Percentiles rank a stretch among this genome's conserved stretches.
phyloP scores from a whole-genome alignment of 768 basidiomycete species.

The Tricholoma furcatifolium region DNA sequence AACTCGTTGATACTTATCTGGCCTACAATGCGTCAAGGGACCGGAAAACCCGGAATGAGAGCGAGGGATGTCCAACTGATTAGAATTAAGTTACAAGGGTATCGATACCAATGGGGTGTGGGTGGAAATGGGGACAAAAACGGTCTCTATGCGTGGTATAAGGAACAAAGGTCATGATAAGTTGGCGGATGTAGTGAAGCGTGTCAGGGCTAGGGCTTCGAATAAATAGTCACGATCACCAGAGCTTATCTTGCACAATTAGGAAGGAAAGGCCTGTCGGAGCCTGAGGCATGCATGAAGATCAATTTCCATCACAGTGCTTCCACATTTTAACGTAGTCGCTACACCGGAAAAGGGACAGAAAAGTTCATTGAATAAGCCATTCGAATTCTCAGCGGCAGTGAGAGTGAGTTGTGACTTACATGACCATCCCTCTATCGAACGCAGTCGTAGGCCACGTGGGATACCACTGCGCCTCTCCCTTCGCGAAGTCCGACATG shows the following conservation, averaged over 20 bases:
- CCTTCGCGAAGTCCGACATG: constrained; percentile 60
- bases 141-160: too few species aligned
- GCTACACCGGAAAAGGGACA: constrained; percentile 24
- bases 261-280: too few species aligned
- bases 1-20: background rate
- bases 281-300: background rate
- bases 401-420: constrained; percentile 23
- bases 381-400: background rate
- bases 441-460: constrained; percentile 70
- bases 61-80: background rate
- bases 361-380: background rate
- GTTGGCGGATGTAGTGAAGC: too few species aligned
- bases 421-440: constrained; percentile 72
- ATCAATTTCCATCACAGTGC: constrained; percentile 33
- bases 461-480: constrained; percentile 61
- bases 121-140: too few species aligned
- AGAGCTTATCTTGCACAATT: background rate
- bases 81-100: background rate
- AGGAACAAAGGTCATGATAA: too few species aligned
- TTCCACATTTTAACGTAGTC: constrained; percentile 63
- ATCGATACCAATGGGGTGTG: too few species aligned
- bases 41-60: background rate
- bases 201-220: too few species aligned
- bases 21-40: too few species aligned
- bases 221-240: too few species aligned